phyloP scores from a whole-genome alignment of 352 stramenopile genomes.

The Aphanomyces astaci region DNA sequence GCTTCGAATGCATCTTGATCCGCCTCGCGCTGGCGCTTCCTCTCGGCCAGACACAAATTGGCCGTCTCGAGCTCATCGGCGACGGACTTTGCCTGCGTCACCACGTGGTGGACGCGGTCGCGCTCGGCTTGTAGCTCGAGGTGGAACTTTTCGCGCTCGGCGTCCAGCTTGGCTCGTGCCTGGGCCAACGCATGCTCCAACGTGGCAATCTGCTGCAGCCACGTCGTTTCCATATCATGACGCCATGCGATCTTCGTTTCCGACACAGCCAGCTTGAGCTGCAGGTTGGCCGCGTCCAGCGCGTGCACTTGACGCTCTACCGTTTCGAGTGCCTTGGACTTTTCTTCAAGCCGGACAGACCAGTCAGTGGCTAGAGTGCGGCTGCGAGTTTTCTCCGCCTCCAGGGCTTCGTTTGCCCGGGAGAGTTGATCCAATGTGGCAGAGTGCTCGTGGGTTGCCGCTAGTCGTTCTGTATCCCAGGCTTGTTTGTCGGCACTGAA shows the following conservation, averaged over 20 bases:
- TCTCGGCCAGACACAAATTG: slow-evolving; percentile 61
- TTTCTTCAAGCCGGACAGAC: neutral
- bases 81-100: slow-evolving; percentile 38
- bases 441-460: neutral
- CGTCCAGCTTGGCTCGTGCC: slow-evolving; percentile 30
- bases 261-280: slow-evolving; percentile 25
- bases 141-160: slow-evolving; percentile 29
- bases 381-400: neutral
- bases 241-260: slow-evolving; percentile 31
- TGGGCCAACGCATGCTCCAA: slow-evolving; percentile 53
- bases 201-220: slow-evolving; percentile 45
- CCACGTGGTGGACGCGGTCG: slow-evolving; percentile 53
- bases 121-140: slow-evolving; percentile 31
- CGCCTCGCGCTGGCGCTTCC: slow-evolving; percentile 52
- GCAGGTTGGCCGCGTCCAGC: slow-evolving; percentile 7
- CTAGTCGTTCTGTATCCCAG: neutral
- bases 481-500: neutral
- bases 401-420: neutral
- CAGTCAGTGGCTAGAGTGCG: neutral
- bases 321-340: neutral
- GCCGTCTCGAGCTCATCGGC: slow-evolving; percentile 37
- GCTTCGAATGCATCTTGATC: slow-evolving; percentile 28
- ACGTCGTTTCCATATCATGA: slow-evolving; percentile 45
- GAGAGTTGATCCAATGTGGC: neutral
- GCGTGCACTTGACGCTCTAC: neutral